These are phyloP conservation scores for Trichophyton mentagrophytes DNA, from an alignment of 2,329 filamentous ascomycete genomes.

Conservation along the genomic window DNA sequence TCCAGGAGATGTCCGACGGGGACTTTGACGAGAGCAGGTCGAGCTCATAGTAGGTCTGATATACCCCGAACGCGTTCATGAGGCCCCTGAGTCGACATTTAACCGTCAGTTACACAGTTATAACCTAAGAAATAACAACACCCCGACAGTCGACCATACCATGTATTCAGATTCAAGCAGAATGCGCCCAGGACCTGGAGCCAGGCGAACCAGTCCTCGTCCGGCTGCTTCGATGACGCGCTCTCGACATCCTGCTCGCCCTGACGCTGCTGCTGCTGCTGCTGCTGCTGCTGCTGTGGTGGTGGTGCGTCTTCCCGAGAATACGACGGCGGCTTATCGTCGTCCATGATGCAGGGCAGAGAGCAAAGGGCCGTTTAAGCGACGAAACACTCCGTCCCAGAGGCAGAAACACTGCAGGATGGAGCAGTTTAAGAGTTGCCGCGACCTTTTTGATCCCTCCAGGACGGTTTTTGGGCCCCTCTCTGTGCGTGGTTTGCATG, in stretches of 20 bases:
- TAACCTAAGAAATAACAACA: too few relatives aligned
- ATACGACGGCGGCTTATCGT: background rate
- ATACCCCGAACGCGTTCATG: slow-evolving; percentile 41
- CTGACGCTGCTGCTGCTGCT: background rate
- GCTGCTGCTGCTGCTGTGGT: too few relatives aligned
- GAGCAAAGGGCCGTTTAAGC: background rate
- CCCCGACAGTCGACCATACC: background rate
- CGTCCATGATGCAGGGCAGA: background rate
- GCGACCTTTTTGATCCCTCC: background rate
- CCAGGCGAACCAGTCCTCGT: background rate
- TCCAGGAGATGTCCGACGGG: slow-evolving; percentile 39
- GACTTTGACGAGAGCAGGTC: slow-evolving; percentile 28
- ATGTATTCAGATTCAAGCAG: background rate
- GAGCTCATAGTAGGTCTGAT: slow-evolving; percentile 41
- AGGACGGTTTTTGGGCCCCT: background rate
- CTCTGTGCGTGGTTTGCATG: background rate
- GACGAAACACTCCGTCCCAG: background rate
- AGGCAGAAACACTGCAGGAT: background rate
- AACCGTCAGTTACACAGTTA: too few relatives aligned
- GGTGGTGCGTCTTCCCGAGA: background rate
- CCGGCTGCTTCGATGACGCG: background rate
- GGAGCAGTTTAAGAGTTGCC: background rate
- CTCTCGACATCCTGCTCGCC: background rate
- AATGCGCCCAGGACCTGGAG: background rate
- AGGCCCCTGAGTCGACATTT: slow-evolving; percentile 30